phyloP scores from a whole-genome alignment of 2,329 filamentous ascomycete species.

The Lasiodiplodia sp. region DNA sequence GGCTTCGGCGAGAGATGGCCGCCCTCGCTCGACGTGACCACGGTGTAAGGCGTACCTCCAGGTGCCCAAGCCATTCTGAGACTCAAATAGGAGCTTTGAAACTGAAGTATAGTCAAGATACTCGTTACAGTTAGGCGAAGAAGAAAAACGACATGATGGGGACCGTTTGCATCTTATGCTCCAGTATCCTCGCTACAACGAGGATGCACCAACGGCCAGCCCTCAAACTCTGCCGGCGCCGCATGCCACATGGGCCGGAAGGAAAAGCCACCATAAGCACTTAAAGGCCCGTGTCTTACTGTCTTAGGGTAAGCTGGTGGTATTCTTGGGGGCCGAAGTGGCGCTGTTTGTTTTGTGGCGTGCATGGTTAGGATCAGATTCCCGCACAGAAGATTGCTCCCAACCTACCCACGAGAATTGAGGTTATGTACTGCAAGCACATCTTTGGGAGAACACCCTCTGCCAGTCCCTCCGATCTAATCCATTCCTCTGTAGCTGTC shows the following conservation, averaged over 20 bases:
- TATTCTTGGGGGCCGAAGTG: background rate
- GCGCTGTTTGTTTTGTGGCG: background rate
- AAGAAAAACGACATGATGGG: background rate
- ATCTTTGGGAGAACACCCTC: background rate
- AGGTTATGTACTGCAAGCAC: background rate
- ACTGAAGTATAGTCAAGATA: background rate
- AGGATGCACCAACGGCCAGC: background rate
- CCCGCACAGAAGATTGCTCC: background rate
- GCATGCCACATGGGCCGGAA: background rate
- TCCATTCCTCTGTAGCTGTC: too few species aligned
- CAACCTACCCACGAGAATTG: background rate
- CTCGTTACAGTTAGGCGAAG: background rate
- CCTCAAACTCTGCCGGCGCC: constrained; percentile 1
- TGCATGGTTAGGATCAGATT: background rate
- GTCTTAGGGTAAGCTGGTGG: background rate
- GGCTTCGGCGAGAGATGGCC: constrained; percentile 14
- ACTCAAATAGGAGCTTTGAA: background rate
- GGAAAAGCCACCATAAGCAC: background rate
- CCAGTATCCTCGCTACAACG: background rate
- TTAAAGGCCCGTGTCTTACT: background rate
- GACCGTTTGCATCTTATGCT: background rate
- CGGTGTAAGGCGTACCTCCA: background rate
- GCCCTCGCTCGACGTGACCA: background rate
- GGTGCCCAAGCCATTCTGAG: background rate
- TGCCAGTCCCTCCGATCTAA: background rate